Percentiles rank a stretch among this genome's conserved stretches.
phyloP scores from a whole-genome alignment of 345 rosid species.

The Murraya paniculata region DNA sequence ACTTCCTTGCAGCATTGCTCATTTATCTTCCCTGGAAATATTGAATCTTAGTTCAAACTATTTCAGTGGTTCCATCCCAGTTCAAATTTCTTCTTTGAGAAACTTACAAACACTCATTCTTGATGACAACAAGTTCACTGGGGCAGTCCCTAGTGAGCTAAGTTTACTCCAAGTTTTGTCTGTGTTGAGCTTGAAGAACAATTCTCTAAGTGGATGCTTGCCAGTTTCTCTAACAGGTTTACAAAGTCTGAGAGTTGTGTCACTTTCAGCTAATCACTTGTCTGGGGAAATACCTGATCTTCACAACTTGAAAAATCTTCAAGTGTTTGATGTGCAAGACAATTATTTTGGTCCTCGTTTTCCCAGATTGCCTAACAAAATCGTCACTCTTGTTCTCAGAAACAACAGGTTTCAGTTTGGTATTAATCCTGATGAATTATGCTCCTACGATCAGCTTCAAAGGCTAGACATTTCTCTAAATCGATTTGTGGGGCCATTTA shows the following conservation, averaged over 20 bases:
- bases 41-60: constrained; percentile 54
- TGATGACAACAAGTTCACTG: constrained; percentile 48
- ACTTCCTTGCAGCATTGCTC: constrained; percentile 38
- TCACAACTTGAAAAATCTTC: constrained; percentile 48
- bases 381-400: constrained; percentile 37
- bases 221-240: constrained; percentile 34
- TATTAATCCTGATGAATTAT: constrained; percentile 34
- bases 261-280: constrained; percentile 39
- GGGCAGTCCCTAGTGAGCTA: constrained; percentile 42
- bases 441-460: constrained; percentile 43
- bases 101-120: constrained; percentile 51
- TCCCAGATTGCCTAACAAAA: constrained; percentile 39
- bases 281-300: constrained; percentile 58
- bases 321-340: constrained; percentile 49
- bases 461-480: constrained; percentile 60
- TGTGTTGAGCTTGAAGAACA: constrained; percentile 55
- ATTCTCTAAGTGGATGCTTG: constrained; percentile 45
- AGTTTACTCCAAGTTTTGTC: constrained; percentile 38
- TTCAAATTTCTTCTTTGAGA: constrained; percentile 35
- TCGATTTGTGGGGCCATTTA: constrained; percentile 51
- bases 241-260: constrained; percentile 40
- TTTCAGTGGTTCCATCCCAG: constrained; percentile 44
- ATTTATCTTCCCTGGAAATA: constrained; percentile 51
- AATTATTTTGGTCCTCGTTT: constrained; percentile 52
- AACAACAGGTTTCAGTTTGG: constrained; percentile 50